phyloP scores from a whole-genome alignment of 78 protist species.

The Blattamonas nauphoetae region DNA sequence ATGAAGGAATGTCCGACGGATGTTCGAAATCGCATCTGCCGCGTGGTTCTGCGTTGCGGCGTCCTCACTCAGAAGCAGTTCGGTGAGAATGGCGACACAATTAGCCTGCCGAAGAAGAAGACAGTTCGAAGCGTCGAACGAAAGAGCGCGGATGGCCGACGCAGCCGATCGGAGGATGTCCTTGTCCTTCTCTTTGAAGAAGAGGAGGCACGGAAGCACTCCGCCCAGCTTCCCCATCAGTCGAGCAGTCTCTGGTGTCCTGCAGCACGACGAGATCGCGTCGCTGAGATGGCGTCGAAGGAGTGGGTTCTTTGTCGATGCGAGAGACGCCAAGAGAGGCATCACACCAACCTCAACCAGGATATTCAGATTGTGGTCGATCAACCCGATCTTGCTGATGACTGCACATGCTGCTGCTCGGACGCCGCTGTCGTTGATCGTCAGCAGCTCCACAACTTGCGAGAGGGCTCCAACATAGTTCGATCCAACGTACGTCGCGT shows the following conservation, averaged over 20 bases:
- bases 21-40: slow-evolving; percentile 1
- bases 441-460: slow-evolving; percentile 9
- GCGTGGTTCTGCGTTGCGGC: not conserved
- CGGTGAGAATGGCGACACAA: not conserved
- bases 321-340: not conserved
- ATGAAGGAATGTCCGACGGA: not conserved
- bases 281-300: not conserved
- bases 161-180: not conserved
- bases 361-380: not conserved
- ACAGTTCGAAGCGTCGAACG: not conserved
- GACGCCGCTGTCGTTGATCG: not conserved
- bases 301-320: not conserved
- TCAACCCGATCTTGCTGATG: not conserved
- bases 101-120: not conserved
- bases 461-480: not conserved
- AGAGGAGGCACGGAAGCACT: not conserved
- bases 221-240: slow-evolving; percentile 19
- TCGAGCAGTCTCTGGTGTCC: not conserved
- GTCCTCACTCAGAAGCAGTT: not conserved
- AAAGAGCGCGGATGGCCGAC: not conserved
- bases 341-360: not conserved
- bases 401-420: not conserved
- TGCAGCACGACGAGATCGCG: slow-evolving; percentile 8
- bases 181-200: not conserved
- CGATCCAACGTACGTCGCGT: not conserved